These are phyloP conservation scores for Tetrahymena malaccensis DNA, from an alignment of 73 alveolate species.

Conservation along the genomic window DNA sequence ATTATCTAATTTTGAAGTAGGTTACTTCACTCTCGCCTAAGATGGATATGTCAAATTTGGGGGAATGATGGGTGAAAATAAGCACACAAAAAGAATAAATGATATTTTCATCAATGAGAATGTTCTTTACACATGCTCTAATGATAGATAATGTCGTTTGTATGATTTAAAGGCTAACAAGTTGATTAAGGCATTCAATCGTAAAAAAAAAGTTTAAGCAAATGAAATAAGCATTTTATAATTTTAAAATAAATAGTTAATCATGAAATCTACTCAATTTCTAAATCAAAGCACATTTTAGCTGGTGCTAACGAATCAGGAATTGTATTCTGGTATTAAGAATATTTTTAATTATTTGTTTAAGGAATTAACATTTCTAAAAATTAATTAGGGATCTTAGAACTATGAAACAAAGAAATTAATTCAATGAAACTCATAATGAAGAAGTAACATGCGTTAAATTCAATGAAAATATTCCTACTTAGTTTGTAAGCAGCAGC, in stretches of 20 bases:
- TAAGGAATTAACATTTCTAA: neutral
- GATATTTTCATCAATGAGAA: neutral
- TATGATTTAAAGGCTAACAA: neutral
- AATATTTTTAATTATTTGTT: neutral
- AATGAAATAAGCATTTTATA: neutral
- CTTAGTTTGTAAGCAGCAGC: conserved; percentile 17
- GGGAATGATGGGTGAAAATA: neutral
- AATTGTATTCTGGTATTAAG: conserved; percentile 2
- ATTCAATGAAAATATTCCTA: neutral
- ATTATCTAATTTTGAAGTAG: neutral
- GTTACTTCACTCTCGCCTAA: neutral
- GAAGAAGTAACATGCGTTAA: conserved; percentile 18
- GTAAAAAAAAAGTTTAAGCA: neutral
- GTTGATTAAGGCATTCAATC: neutral
- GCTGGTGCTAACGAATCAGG: conserved; percentile 36
- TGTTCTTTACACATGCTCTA: neutral
- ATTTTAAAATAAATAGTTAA: neutral
- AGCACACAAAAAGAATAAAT: neutral
- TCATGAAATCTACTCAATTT: conserved; percentile 14
- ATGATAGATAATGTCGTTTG: neutral
- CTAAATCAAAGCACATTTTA: conserved; percentile 37
- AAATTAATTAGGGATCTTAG: conserved; percentile 11
- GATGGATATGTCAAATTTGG: neutral
- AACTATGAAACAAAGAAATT: conserved; percentile 31
- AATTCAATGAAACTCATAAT: conserved; percentile 14